Evolutionary conservation across 2,329 filamentous ascomycete species (phyloP).

Genomic region (Trichophyton simii): DNA sequence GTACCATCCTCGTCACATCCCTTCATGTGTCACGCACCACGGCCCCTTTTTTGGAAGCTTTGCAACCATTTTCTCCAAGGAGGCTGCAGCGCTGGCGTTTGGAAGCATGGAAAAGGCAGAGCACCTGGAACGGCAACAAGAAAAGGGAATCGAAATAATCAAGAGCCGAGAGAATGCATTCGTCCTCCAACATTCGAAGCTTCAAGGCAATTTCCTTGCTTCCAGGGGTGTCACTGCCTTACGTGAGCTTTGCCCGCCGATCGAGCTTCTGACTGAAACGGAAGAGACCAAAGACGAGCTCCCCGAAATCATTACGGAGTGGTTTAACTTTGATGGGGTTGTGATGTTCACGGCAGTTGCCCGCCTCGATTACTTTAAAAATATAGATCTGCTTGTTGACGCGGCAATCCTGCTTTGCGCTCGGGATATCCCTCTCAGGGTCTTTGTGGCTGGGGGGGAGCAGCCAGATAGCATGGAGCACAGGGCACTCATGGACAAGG

Average conservation of each 20-base stretch:
- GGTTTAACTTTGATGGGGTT: background rate
- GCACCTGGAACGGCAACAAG: background rate
- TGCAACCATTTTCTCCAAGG: background rate
- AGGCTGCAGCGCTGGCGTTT: background rate
- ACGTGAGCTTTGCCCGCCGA: background rate
- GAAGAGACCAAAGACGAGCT: background rate
- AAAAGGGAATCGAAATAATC: background rate
- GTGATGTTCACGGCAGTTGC: slow-evolving; percentile 1
- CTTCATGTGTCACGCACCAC: background rate
- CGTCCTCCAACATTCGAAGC: background rate
- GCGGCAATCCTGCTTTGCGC: background rate
- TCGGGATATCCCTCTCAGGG: background rate
- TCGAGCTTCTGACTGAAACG: background rate
- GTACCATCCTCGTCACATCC: background rate
- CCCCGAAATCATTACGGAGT: background rate
- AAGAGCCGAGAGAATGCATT: background rate
- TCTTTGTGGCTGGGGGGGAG: background rate
- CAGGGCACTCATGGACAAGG: background rate
- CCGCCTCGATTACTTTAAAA: slow-evolving; percentile 1
- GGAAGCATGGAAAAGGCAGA: slow-evolving; percentile 1
- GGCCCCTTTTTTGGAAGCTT: slow-evolving; percentile 1
- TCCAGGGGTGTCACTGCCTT: background rate
- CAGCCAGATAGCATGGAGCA: background rate
- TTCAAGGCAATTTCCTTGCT: background rate
- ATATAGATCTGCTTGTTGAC: slow-evolving; percentile 2